A percentile compares a stretch with the other conserved stretches of the same genome.
phyloP scores from a whole-genome alignment of 805 yeast species.

The Komagataella ulmi region DNA sequence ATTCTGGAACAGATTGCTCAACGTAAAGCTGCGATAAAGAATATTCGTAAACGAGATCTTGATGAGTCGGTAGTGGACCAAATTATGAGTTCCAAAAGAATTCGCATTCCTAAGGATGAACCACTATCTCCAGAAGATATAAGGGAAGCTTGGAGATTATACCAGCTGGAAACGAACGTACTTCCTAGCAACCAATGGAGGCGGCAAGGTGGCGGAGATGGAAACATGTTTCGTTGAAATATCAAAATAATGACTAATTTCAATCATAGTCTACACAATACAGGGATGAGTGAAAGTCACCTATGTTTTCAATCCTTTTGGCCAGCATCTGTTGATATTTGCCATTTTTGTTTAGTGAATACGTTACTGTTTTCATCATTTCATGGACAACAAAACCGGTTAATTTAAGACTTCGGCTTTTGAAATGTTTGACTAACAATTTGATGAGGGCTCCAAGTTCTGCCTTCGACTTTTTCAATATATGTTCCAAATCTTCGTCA shows the following conservation, averaged over 20 bases:
- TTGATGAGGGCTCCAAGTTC: conserved; percentile 23
- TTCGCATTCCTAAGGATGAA: conserved; percentile 16
- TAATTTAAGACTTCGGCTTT: conserved; percentile 26
- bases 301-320: background rate
- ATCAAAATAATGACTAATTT: background rate
- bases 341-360: background rate
- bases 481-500: conserved; percentile 20
- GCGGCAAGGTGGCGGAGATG: conserved; percentile 59
- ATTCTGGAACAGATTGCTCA: conserved; percentile 16
- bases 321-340: background rate
- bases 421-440: conserved; percentile 27
- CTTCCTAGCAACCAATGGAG: conserved; percentile 55
- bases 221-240: conserved; percentile 47
- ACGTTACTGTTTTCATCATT: conserved; percentile 13
- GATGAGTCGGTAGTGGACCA: conserved; percentile 19
- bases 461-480: conserved; percentile 24
- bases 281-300: background rate
- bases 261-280: background rate
- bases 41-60: conserved; percentile 23
- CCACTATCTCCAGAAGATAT: conserved; percentile 79
- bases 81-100: background rate
- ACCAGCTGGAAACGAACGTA: conserved; percentile 51
- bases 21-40: conserved; percentile 1
- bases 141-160: conserved; percentile 79
- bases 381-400: conserved; percentile 21